Evolutionary conservation across 163 green algal genomes (phyloP).

Genomic region (Scenedesmus sp.): DNA sequence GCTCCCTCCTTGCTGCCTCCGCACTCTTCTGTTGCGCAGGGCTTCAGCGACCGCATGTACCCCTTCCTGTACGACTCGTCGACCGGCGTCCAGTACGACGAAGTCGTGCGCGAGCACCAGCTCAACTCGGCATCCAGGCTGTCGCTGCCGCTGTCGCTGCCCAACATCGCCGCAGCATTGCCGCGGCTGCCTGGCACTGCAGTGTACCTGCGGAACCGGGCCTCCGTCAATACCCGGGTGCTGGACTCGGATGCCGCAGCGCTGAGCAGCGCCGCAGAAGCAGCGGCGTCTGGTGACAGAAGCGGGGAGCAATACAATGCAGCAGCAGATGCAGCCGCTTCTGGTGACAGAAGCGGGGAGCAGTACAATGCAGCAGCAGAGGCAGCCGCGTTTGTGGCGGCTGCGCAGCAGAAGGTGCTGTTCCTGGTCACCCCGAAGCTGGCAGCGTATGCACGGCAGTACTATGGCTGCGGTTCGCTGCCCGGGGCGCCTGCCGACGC

Average conservation of each 20-base stretch:
- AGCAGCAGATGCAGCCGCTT: constrained; percentile 12
- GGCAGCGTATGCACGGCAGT: constrained; percentile 19
- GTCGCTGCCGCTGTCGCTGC: background rate
- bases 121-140: background rate
- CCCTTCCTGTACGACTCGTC: constrained; percentile 45
- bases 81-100: constrained; percentile 40
- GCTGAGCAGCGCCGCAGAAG: background rate
- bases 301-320: no score
- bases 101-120: constrained; percentile 43
- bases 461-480: constrained; percentile 45
- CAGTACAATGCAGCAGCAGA: constrained; percentile 1
- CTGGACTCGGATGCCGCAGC: background rate
- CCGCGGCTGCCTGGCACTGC: background rate
- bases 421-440: constrained; percentile 46
- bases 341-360: background rate
- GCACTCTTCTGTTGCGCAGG: background rate
- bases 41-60: constrained; percentile 52
- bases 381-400: constrained; percentile 20
- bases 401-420: constrained; percentile 44
- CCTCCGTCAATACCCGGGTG: background rate
- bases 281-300: background rate
- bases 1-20: background rate
- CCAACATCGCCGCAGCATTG: background rate
- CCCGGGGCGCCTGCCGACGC: constrained; percentile 49
- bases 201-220: background rate